Evolutionary conservation across 495 filamentous ascomycete genomes (phyloP).

Genomic region (Hamigera avellanea): DNA sequence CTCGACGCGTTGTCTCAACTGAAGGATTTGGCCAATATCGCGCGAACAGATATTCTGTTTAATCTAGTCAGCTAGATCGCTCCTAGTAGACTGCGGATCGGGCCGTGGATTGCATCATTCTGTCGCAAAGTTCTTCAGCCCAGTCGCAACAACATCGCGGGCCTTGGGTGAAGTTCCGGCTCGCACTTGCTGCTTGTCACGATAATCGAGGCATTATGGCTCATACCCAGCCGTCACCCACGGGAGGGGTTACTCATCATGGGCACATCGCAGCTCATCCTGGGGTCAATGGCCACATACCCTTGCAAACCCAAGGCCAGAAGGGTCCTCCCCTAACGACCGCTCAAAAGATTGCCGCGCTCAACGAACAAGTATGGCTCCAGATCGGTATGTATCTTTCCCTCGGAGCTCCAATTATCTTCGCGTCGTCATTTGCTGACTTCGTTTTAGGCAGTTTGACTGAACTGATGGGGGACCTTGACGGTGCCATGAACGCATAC

Average conservation of each 20-base stretch:
- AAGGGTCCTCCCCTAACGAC: conserved; percentile 38
- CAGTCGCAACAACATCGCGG: not conserved
- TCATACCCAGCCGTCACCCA: conserved; percentile 43
- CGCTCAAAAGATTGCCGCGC: conserved; percentile 45
- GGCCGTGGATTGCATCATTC: not conserved
- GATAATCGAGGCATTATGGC: conserved; percentile 19
- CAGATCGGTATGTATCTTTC: conserved; percentile 62
- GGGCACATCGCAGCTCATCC: conserved; percentile 36
- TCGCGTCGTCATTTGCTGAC: not conserved
- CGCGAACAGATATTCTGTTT: too few species aligned
- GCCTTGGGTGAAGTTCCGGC: not conserved
- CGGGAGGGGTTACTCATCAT: conserved; percentile 37
- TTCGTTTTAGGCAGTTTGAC: conserved; percentile 56
- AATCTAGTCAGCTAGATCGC: too few species aligned
- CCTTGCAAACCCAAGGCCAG: conserved; percentile 41
- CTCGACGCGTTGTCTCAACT: too few species aligned
- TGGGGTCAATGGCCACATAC: conserved; percentile 40
- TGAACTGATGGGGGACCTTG: conserved; percentile 81
- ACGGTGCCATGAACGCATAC: conserved; percentile 79
- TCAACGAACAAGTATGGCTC: conserved; percentile 89
- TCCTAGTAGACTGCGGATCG: too few species aligned
- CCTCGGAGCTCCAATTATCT: not conserved
- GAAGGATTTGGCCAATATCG: too few species aligned
- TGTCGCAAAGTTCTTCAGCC: not conserved
- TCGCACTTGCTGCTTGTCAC: conserved; percentile 5